Evolutionary conservation across 2,329 filamentous ascomycete species (phyloP), one percentile per base, ranked within the genome.

Genomic region (Colletotrichum melonis): DNA sequence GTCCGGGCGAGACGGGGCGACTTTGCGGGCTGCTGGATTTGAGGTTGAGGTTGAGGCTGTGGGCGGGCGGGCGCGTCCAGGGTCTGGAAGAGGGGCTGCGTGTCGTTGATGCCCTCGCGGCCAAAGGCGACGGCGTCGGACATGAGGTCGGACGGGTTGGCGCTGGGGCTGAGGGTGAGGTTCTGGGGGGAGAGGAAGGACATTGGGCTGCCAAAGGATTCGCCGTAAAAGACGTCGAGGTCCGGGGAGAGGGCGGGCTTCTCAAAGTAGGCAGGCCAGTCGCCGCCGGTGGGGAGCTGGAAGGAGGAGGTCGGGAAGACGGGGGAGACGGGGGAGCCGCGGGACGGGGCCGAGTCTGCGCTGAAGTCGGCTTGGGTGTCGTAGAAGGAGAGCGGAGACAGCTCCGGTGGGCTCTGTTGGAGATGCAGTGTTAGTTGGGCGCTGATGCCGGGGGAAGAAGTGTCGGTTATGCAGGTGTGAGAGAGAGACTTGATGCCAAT

Each of bases 311-410:
- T 75, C 22, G 70, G 70, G 38, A 80, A 79, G 56, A 80, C 63
- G 58, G 81, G 80, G 0, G 81, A 83, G 28, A 77, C 69, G 28
- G 77, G 77, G 5, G 78, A 78, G 32, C 75, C 76, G 11, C 81
- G 79, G 19, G 82, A 82, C n/a, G 79, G 76, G 5, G 81, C 79
- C 35, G 82, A 82, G 76, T 83, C 81, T 38, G 79, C 80, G 60
- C 78, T 78, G 76, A 81, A 80, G 73, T 83, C 81, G 49, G 78
- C 74, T 32, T 76, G 75, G 16, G 60, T 57, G 67, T 76, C 75
- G 74, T 76, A 76, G 65, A 73, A 75, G 3, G 75, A 75, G 60
- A 72, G 72, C 8, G 74, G 74, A 4, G 75, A 76, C 32, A 76
- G 66, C 57, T 76, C 69, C 16, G 66, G 67, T 1, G 74, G 69